Evolutionary conservation across 805 yeast genomes (phyloP).

Genomic region (Wickerhamiella hasegawae): DNA sequence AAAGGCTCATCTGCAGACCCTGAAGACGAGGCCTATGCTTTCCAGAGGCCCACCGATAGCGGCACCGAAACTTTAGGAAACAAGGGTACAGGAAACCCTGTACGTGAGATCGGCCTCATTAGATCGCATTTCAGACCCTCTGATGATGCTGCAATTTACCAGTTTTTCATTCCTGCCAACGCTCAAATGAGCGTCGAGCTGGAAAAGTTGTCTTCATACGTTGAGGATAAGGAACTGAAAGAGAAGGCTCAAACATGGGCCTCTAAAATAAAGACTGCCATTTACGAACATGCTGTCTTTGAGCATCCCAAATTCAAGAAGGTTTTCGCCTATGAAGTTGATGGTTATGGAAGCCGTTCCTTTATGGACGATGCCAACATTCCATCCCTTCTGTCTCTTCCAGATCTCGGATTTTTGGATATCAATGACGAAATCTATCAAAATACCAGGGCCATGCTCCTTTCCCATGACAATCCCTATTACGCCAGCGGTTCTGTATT

Average conservation of each 20-base stretch:
- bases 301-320: conserved; percentile 54
- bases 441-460: conserved; percentile 64
- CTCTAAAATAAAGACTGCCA: conserved; percentile 33
- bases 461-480: conserved; percentile 57
- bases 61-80: conserved; percentile 74
- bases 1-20: no score
- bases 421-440: conserved; percentile 44
- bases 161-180: conserved; percentile 74
- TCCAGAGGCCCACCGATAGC: conserved; percentile 54
- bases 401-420: conserved; percentile 54
- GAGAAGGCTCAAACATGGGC: conserved; percentile 21
- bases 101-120: conserved; percentile 50
- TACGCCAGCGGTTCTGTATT: conserved; percentile 45
- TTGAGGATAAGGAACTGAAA: conserved; percentile 13
- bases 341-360: conserved; percentile 60
- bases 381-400: conserved; percentile 70
- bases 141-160: conserved; percentile 72
- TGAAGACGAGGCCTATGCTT: conserved; percentile 42
- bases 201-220: conserved; percentile 20
- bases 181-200: conserved; percentile 59
- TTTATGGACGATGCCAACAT: conserved; percentile 87
- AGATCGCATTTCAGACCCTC: conserved; percentile 78
- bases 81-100: conserved; percentile 75
- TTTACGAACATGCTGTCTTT: conserved; percentile 47
- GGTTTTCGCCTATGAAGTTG: conserved; percentile 79